Base-by-base conservation (phyloP, 495 filamentous ascomycete genomes). In the Hypoxylon rickii region DNA sequence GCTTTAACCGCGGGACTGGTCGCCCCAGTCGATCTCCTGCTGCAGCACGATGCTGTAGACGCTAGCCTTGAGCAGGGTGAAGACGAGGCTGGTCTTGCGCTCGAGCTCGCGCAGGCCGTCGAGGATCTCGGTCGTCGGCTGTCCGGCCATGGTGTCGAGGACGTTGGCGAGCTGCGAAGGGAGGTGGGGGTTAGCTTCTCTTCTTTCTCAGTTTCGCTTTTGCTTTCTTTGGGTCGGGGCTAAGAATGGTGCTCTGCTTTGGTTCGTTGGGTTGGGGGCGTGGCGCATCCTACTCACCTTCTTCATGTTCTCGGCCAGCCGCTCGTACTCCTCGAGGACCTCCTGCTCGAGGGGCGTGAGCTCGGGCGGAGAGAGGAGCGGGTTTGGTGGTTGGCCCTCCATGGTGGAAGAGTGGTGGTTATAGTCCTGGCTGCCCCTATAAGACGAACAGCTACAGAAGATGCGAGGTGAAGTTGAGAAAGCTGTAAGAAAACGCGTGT, bases 31-130 rank as follows among this genome's bases (percentile, higher is more conserved):
- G 50, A 95, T 94, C 82, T 97, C 88, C 78, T 97, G 91, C 80
- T 97, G 91, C 76, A 98, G 70, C 61, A 98, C 92, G 77, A 98
- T 97, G 69, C 88, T 94, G 71, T 97, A 97, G 42, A 97, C 94
- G 72, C 93, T 97, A 24, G 94, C 93, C 77, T 98, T 97, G 67
- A 98, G 79, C 68, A 97, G 67, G 52, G 94, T 98, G 72, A 93
- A 96, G 24, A 97, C 94, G 32, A 95, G 77, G 38, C 89, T 89
- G 18, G 91, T 96, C 80, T 97, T 96, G 58, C 94, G 80, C 76
- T 98, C 94, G 44, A 98, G 79, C 26, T 89, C 83, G 39, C 94
- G 77, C 55, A 98, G 73, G n/a, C 86, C 85, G 69, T 98, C 93
- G 24, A 92, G 76, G 40, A 92, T 86, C 61, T 86, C 83, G n/a